Evolutionary conservation across 108 stramenopile genomes (phyloP).

Genomic region (Nitzschia sp.): DNA sequence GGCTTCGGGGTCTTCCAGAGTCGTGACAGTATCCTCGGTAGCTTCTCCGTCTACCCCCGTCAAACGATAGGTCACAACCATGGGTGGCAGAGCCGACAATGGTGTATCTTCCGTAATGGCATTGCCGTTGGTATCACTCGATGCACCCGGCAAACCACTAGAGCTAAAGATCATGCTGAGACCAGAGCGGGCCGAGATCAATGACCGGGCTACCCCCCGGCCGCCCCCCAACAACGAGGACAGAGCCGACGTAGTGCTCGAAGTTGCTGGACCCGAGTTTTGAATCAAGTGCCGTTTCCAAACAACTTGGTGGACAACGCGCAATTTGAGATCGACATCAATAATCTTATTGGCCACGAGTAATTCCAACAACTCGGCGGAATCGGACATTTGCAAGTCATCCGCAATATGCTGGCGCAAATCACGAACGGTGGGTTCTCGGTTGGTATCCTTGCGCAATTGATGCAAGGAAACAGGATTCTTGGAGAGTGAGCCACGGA

Average conservation of each 20-base stretch:
- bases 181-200: slow-evolving; percentile 56
- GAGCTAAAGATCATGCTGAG: slow-evolving; percentile 73
- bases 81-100: slow-evolving; percentile 56
- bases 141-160: slow-evolving; percentile 5
- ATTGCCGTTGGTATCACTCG: neutral
- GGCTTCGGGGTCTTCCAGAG: slow-evolving; percentile 77
- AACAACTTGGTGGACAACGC: slow-evolving; percentile 73
- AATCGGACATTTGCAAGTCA: slow-evolving; percentile 85
- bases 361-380: slow-evolving; percentile 76
- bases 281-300: slow-evolving; percentile 72
- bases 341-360: slow-evolving; percentile 86
- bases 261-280: slow-evolving; percentile 4
- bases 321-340: slow-evolving; percentile 67
- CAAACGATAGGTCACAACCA: slow-evolving; percentile 79
- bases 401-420: slow-evolving; percentile 77
- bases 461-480: slow-evolving; percentile 68
- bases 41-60: slow-evolving; percentile 90
- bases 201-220: slow-evolving; percentile 28
- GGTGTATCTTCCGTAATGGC: slow-evolving; percentile 51
- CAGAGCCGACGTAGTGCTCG: slow-evolving; percentile 17
- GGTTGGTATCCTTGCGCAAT: slow-evolving; percentile 28
- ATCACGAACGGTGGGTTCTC: slow-evolving; percentile 73
- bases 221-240: slow-evolving; percentile 57
- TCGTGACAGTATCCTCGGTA: slow-evolving; percentile 80
- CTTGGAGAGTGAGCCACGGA: slow-evolving; percentile 71